These are phyloP conservation scores for Cyberlindnera euphorbiae DNA, from an alignment of 805 yeast genomes.

Conservation along the genomic window DNA sequence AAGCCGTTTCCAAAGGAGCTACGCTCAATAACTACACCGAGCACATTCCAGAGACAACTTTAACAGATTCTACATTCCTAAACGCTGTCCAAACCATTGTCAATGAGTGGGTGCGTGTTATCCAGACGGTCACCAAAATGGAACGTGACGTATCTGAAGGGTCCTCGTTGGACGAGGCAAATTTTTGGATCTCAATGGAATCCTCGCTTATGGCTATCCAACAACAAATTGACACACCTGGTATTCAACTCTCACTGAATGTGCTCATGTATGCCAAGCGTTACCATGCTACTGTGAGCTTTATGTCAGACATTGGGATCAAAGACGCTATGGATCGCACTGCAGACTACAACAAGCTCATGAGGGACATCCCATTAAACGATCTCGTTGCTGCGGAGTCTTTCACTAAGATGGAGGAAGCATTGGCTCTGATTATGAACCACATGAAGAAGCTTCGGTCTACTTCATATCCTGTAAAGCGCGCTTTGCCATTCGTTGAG, in stretches of 20 bases:
- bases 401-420: constrained; percentile 39
- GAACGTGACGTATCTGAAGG: constrained; percentile 53
- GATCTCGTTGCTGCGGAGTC: constrained; percentile 47
- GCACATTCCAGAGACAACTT: constrained; percentile 31
- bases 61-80: constrained; percentile 50
- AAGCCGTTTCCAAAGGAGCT: constrained; percentile 34
- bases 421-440: constrained; percentile 45
- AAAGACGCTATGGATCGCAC: constrained; percentile 48
- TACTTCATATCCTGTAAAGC: constrained; percentile 55
- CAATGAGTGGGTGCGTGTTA: constrained; percentile 67
- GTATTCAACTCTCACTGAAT: constrained; percentile 52
- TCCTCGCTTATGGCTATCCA: constrained; percentile 49
- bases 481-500: constrained; percentile 65
- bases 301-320: constrained; percentile 67
- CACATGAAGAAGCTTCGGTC: constrained; percentile 62
- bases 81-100: constrained; percentile 68
- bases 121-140: constrained; percentile 51
- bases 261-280: constrained; percentile 67
- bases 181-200: constrained; percentile 76
- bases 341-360: constrained; percentile 51
- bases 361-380: constrained; percentile 66
- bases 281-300: constrained; percentile 72
- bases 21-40: constrained; percentile 21
- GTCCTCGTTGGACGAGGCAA: constrained; percentile 58
- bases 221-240: constrained; percentile 51